Conservation (phyloP, 2,329 filamentous ascomycete species). For the Penicillium sp. region DNA sequence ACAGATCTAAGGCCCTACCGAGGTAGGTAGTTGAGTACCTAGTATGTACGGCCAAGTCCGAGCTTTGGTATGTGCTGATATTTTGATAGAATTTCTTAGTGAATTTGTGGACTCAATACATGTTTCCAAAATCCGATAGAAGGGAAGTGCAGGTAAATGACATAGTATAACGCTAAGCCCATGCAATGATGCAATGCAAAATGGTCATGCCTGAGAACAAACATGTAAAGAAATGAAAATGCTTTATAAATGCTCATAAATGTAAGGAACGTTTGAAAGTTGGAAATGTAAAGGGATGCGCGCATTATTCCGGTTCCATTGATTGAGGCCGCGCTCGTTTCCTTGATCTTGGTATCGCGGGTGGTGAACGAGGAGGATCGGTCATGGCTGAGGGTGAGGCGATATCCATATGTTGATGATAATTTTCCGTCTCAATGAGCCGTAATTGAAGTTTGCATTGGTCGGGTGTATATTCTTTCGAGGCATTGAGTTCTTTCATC, state of each 20-base stretch:
- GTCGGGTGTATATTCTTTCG: constrained; percentile 33
- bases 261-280: background rate
- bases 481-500: constrained; percentile 37
- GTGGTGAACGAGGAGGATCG: constrained; percentile 22
- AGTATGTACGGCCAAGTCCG: too few relatives aligned
- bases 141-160: background rate
- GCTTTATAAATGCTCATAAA: background rate
- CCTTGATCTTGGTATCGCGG: constrained; percentile 3
- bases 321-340: constrained; percentile 9
- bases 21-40: too few relatives aligned
- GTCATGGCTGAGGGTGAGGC: constrained; percentile 22
- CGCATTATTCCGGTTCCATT: background rate
- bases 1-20: background rate
- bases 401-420: constrained; percentile 12
- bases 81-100: background rate
- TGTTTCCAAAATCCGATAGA: too few relatives aligned
- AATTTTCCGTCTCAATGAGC: constrained; percentile 24
- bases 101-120: background rate
- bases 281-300: background rate
- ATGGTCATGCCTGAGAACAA: background rate
- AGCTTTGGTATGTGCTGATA: background rate
- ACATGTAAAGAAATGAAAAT: background rate
- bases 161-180: background rate
- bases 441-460: constrained; percentile 39
- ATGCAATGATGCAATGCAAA: background rate